Base-by-base conservation (phyloP, 371 early-diverging fungal genomes). In the Mortierella polycephala region DNA sequence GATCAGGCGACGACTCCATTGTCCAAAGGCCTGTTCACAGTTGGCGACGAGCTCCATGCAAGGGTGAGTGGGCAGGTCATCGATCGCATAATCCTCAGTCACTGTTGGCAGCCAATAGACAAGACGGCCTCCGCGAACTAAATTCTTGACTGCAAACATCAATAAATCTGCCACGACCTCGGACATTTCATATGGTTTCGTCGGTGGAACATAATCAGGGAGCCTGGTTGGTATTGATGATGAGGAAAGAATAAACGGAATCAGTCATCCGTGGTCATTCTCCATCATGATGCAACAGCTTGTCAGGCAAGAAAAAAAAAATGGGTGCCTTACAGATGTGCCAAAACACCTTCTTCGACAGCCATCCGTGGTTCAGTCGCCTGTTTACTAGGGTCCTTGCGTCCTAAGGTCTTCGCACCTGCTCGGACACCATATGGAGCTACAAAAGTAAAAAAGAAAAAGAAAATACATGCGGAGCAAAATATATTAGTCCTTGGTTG, bases 341-440 rank as follows among this genome's bases (percentile, higher is more conserved):
- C 86, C 9, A 84, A 87, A n/a, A 85, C 75, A 45, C 93, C 95
- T 51, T 93, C 77, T 0, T 77, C 91, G 49, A 89, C 76, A 13
- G 76, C 84, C 21, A 85, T 75, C 51, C 85, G 69, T 64, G 89
- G 76, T 16, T 86, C 75, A 20, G 82, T 73, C 42, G 86, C 85
- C 62, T 88, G 85, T 7, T 88, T 86, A 13, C 83, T 63, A 6
- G 89, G 88, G 53, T 89, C 85, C 60, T 90, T 90, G 57, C 92
- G 83, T 40, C 97, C 96, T 21, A 98, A 85, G 44, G 90, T 95
- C 81, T 96, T 96, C 14, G 99, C 98, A 12, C 98, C 98, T 1
- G 98, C 98, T 50, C 99, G 92, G 10, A 99, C 98, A 72, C 99
- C 98, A 80, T 99, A 98, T 16, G 99, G 99, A n/a, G 98, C 91